Evolutionary conservation across 768 basidiomycete species (phyloP).

Genomic region (Termitomyces sp.): DNA sequence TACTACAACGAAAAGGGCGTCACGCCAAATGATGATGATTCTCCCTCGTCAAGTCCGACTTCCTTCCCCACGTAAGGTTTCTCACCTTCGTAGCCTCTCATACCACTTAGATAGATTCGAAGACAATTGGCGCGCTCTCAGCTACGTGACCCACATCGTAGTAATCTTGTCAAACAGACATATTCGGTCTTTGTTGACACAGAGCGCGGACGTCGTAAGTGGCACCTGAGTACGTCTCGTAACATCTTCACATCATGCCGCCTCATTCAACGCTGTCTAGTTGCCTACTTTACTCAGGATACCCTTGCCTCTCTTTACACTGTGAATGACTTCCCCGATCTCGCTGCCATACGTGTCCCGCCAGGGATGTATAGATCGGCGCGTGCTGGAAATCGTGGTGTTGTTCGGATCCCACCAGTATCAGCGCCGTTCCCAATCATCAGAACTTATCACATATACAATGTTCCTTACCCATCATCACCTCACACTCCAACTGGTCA

Average conservation of each 20-base stretch:
- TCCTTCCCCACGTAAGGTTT: constrained; percentile 46
- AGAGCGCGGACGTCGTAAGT: constrained; percentile 64
- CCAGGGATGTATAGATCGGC: constrained; percentile 63
- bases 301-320: constrained; percentile 53
- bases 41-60: constrained; percentile 35
- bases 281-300: constrained; percentile 75
- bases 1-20: constrained; percentile 69
- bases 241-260: constrained; percentile 3
- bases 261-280: constrained; percentile 30
- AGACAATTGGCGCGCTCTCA: constrained; percentile 23
- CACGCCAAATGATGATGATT: constrained; percentile 43
- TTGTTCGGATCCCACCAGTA: constrained; percentile 3
- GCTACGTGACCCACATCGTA: constrained; percentile 29
- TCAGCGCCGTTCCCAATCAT: constrained; percentile 10
- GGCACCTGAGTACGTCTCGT: constrained; percentile 67
- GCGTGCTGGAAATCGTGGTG: constrained; percentile 39
- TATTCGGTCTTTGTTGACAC: constrained; percentile 78
- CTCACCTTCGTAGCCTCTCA: background rate
- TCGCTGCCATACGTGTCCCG: constrained; percentile 55
- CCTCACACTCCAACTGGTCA: constrained; percentile 16
- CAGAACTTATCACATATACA: background rate
- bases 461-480: background rate
- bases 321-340: constrained; percentile 55
- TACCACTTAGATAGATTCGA: background rate
- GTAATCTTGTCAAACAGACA: constrained; percentile 71